A percentile compares a stretch with the other conserved stretches of the same genome.
Conservation (phyloP, 352 stramenopile species). For the Lagenidium sp. region DNA sequence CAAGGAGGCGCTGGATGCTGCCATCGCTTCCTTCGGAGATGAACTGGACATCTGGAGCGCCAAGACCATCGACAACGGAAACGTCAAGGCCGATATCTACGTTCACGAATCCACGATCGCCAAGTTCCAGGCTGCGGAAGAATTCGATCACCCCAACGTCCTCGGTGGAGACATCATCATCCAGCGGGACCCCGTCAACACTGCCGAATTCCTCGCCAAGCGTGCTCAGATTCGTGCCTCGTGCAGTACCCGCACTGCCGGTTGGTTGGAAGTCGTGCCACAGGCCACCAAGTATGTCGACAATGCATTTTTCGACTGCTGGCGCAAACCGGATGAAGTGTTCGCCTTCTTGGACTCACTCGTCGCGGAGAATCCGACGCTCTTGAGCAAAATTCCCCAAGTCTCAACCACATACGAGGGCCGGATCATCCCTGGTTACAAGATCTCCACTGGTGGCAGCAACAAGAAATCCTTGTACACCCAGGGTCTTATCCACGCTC, state of each 20-base stretch:
- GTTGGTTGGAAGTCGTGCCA: constrained; percentile 1
- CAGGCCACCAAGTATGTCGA: constrained; percentile 6
- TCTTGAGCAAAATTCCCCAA: constrained; percentile 11
- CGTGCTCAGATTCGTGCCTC: constrained; percentile 1
- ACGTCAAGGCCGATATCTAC: constrained; percentile 14
- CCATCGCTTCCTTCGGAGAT: constrained; percentile 5
- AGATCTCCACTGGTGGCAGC: constrained; percentile 17
- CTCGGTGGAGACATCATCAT: neutral
- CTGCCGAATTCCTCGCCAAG: constrained; percentile 1
- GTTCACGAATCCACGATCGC: constrained; percentile 3
- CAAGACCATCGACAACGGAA: constrained; percentile 1
- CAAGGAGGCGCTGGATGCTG: constrained; percentile 13
- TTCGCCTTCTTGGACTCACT: constrained; percentile 10
- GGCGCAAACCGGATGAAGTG: constrained; percentile 12
- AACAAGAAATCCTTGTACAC: too few relatives aligned
- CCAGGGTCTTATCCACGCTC: too few relatives aligned
- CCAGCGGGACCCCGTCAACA: constrained; percentile 2
- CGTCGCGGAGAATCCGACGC: constrained; percentile 9
- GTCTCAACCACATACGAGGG: constrained; percentile 11
- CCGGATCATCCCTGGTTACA: constrained; percentile 10
- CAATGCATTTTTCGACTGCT: constrained; percentile 20
- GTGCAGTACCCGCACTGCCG: constrained; percentile 1
- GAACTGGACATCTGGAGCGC: constrained; percentile 12
- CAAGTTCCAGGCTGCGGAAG: constrained; percentile 2
- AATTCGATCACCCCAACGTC: constrained; percentile 1